A percentile compares a stretch with the other conserved stretches of the same genome.
These are phyloP conservation scores for Nemania abortiva DNA, from an alignment of 2,329 filamentous ascomycete species.

Conservation along the genomic window DNA sequence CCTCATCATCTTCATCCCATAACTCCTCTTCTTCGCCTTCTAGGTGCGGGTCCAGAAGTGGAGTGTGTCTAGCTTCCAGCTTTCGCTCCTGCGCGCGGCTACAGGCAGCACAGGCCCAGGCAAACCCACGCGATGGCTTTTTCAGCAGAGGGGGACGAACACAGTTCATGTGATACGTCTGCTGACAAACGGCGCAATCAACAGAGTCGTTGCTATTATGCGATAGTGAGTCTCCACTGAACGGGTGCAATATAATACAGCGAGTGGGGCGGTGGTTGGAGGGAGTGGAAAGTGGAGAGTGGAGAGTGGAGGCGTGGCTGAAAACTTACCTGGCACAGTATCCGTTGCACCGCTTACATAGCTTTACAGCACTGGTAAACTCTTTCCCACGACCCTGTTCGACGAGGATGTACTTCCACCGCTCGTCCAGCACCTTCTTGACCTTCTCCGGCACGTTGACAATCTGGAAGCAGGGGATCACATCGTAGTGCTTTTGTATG, in stretches of 20 bases:
- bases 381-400: constrained; percentile 95
- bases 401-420: constrained; percentile 96
- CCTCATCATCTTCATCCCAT: constrained; percentile 79
- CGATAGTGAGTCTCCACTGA: constrained; percentile 27
- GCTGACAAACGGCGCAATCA: constrained; percentile 93
- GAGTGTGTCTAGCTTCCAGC: constrained; percentile 89
- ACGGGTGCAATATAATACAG: constrained; percentile 17
- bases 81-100: constrained; percentile 95
- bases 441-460: constrained; percentile 97
- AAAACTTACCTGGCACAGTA: constrained; percentile 88
- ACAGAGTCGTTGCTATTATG: constrained; percentile 85
- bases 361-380: constrained; percentile 93
- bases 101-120: constrained; percentile 96
- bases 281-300: not conserved
- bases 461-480: constrained; percentile 90
- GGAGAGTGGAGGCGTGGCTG: constrained; percentile 30
- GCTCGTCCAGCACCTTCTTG: constrained; percentile 94
- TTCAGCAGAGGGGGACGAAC: constrained; percentile 92
- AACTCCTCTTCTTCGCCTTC: constrained; percentile 74
- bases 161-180: constrained; percentile 99
- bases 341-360: constrained; percentile 89
- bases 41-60: constrained; percentile 75
- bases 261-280: constrained; percentile 32
- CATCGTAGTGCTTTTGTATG: constrained; percentile 97
- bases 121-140: constrained; percentile 96